A percentile compares a stretch with the other conserved stretches of the same genome.
Conservation (phyloP, 768 basidiomycete species). For the Termitomyces sp. region DNA sequence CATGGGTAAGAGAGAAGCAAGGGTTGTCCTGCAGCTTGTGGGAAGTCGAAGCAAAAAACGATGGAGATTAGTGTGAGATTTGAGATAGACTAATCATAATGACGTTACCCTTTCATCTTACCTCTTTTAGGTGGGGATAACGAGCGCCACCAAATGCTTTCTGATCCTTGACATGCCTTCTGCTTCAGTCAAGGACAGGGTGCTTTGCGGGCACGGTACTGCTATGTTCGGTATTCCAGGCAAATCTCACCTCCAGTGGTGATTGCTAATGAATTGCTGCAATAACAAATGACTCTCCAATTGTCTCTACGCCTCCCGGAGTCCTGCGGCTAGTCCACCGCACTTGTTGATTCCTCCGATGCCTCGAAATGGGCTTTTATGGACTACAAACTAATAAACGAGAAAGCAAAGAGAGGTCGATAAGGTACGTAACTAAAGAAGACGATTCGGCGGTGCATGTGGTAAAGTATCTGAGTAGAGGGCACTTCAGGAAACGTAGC, state of each 20-base stretch:
- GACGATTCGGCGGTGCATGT: background rate
- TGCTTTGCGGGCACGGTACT: too few species aligned
- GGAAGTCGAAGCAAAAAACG: background rate
- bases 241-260: background rate
- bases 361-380: background rate
- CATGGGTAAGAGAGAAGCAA: constrained; percentile 14
- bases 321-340: background rate
- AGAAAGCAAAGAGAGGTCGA: background rate
- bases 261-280: background rate
- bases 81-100: background rate
- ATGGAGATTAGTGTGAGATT: background rate
- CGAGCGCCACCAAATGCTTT: background rate
- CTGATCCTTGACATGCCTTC: too few species aligned
- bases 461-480: background rate
- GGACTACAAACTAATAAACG: background rate
- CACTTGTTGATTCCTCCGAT: background rate
- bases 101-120: background rate
- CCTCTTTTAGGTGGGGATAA: background rate
- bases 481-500: too few species aligned
- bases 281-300: background rate
- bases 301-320: background rate
- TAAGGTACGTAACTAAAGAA: constrained; percentile 3
- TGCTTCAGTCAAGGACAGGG: background rate
- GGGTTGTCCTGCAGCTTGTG: background rate
- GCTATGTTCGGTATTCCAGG: background rate